A percentile compares a stretch with the other conserved stretches of the same genome.
Conservation (phyloP, 2,329 filamentous ascomycete genomes). For the Ceratocystis colombiana region DNA sequence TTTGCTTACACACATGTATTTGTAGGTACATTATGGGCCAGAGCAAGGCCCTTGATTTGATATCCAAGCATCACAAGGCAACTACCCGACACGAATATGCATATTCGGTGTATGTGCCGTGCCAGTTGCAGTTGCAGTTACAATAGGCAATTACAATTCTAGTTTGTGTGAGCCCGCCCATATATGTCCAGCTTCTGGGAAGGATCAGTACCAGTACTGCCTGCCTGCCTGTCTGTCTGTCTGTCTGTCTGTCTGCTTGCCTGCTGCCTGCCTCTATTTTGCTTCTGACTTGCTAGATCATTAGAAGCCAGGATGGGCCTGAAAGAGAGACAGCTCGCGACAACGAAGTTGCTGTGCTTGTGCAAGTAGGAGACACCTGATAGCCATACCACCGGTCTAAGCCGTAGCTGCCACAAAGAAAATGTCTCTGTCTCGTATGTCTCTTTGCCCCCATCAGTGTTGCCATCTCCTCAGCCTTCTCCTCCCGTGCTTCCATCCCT, state of each 20-base stretch:
- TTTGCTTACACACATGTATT: not conserved
- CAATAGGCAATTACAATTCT: constrained; percentile 1
- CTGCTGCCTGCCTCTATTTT: not conserved
- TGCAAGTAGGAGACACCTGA: not conserved
- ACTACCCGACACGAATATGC: constrained; percentile 8
- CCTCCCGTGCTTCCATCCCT: not conserved
- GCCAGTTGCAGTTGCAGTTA: not conserved
- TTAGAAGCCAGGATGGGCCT: not conserved
- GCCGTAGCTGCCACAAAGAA: not conserved
- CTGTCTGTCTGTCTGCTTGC: not conserved
- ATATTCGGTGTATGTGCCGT: not conserved
- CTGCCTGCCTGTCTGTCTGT: not conserved
- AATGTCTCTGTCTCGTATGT: constrained; percentile 1
- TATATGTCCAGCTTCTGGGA: not conserved
- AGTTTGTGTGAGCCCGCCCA: not conserved
- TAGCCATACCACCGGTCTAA: not conserved
- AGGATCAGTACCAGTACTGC: not conserved
- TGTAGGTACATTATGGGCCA: not conserved
- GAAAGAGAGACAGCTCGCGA: not conserved
- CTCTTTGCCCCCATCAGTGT: not conserved
- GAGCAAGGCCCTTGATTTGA: not conserved
- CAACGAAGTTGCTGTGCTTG: not conserved
- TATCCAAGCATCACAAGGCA: constrained; percentile 7
- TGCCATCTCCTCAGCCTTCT: not conserved
- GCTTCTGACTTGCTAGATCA: not conserved